Evolutionary conservation across 306 rosid species (phyloP).

Genomic region (Ceratonia siliqua): DNA sequence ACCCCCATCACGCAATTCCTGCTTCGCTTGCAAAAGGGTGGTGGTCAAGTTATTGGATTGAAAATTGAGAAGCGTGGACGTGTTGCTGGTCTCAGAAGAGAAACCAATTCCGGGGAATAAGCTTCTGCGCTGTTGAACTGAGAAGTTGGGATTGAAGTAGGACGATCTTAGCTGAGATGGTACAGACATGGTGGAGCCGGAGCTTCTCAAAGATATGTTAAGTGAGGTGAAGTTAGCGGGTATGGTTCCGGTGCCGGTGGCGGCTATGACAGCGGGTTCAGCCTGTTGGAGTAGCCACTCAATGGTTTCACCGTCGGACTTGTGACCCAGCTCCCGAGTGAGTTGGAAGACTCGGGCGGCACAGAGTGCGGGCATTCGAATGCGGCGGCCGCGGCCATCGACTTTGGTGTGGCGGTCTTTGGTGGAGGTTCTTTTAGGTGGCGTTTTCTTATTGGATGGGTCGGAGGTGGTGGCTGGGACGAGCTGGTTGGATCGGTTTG

Average conservation of each 20-base stretch:
- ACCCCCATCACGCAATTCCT: conserved; percentile 52
- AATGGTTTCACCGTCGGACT: conserved; percentile 73
- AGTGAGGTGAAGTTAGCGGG: conserved; percentile 88
- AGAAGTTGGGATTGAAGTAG: conserved; percentile 78
- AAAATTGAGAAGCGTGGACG: conserved; percentile 63
- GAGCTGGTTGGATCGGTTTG: conserved; percentile 25
- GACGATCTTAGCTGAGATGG: conserved; percentile 76
- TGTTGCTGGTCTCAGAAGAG: conserved; percentile 46
- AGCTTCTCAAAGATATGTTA: conserved; percentile 76
- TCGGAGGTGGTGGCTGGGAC: conserved; percentile 39
- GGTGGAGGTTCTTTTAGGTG: conserved; percentile 74
- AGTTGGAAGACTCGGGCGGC: conserved; percentile 91
- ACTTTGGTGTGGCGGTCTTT: conserved; percentile 92
- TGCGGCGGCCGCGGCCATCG: conserved; percentile 86
- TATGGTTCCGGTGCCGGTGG: conserved; percentile 91
- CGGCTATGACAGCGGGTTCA: conserved; percentile 85
- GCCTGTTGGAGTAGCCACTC: conserved; percentile 92
- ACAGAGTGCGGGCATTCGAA: conserved; percentile 88
- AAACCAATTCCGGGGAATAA: conserved; percentile 61
- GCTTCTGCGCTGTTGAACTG: conserved; percentile 48
- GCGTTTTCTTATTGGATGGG: conserved; percentile 57
- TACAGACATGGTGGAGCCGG: conserved; percentile 86
- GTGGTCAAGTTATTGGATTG: conserved; percentile 51
- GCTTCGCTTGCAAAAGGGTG: conserved; percentile 67
- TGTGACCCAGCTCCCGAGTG: conserved; percentile 70